These are phyloP conservation scores for Rhododendron vialii DNA, from an alignment of 148 eudicot species.

Conservation along the genomic window DNA sequence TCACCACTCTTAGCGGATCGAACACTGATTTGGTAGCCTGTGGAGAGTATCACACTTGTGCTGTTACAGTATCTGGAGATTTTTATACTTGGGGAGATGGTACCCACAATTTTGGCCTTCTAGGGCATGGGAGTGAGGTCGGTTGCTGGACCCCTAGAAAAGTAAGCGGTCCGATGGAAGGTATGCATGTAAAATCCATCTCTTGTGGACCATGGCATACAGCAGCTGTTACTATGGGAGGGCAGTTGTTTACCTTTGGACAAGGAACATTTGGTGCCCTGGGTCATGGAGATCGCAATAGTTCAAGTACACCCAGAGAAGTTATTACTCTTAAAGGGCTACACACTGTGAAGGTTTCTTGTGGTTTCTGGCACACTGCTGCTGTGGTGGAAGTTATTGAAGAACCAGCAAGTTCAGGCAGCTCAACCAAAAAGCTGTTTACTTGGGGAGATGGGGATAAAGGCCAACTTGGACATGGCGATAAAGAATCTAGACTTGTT, in stretches of 20 bases:
- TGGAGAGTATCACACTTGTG: constrained; percentile 75
- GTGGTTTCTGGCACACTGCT: constrained; percentile 84
- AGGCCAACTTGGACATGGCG: constrained; percentile 83
- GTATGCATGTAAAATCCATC: constrained; percentile 47
- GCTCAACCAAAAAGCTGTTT: constrained; percentile 50
- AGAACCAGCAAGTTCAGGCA: constrained; percentile 41
- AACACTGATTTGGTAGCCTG: constrained; percentile 59
- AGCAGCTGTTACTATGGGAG: constrained; percentile 50
- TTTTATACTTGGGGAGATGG: constrained; percentile 74
- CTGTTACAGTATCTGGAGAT: constrained; percentile 61
- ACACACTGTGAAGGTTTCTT: constrained; percentile 48
- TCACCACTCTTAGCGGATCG: constrained; percentile 40
- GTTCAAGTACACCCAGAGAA: constrained; percentile 45
- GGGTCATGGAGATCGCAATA: constrained; percentile 66
- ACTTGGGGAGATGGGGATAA: constrained; percentile 83
- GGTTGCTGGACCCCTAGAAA: constrained; percentile 60
- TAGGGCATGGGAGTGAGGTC: constrained; percentile 60
- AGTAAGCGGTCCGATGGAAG: constrained; percentile 49
- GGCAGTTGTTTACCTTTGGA: constrained; percentile 71
- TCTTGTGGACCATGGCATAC: constrained; percentile 89
- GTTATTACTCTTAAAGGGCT: constrained; percentile 57
- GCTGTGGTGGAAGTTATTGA: constrained; percentile 54
- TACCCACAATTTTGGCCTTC: constrained; percentile 46
- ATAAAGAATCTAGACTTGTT: constrained; percentile 47
- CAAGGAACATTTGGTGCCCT: constrained; percentile 82